Evolutionary conservation across 345 rosid genomes (phyloP).

Genomic region (Eucalyptus decipiens): DNA sequence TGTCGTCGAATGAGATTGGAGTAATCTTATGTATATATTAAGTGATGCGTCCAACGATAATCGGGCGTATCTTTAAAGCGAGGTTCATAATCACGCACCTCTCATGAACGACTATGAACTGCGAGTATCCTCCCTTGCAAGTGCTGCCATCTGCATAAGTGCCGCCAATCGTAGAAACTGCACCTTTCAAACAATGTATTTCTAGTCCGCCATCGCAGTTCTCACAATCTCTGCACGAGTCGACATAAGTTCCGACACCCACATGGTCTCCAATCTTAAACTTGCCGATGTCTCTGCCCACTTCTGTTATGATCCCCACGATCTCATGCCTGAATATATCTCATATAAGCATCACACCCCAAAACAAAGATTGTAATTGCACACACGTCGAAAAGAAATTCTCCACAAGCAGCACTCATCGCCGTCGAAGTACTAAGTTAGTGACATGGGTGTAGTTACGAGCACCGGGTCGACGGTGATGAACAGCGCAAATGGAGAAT

Average conservation of each 20-base stretch:
- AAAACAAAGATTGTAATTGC: not conserved
- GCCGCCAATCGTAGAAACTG: constrained; percentile 7
- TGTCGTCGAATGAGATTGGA: not conserved
- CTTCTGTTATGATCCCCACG: not conserved
- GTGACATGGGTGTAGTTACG: not conserved
- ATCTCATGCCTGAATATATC: not conserved
- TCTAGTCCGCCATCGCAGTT: constrained; percentile 13
- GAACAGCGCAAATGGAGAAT: not conserved
- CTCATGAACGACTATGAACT: constrained; percentile 15
- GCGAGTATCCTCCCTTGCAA: constrained; percentile 33
- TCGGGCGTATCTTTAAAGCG: not conserved
- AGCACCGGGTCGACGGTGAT: not conserved
- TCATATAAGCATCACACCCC: not conserved
- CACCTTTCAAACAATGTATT: constrained; percentile 5
- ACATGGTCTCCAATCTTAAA: constrained; percentile 1
- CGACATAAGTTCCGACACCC: constrained; percentile 1
- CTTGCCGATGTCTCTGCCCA: not conserved
- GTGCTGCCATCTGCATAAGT: constrained; percentile 24
- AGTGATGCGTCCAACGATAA: not conserved
- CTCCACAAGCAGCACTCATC: not conserved
- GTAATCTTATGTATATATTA: not conserved
- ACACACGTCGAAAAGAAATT: not conserved
- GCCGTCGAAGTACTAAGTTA: not conserved
- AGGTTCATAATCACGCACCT: not conserved
- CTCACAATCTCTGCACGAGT: constrained; percentile 13